phyloP scores from a whole-genome alignment of 179 eudicot genomes.

The Silene vulgaris region DNA sequence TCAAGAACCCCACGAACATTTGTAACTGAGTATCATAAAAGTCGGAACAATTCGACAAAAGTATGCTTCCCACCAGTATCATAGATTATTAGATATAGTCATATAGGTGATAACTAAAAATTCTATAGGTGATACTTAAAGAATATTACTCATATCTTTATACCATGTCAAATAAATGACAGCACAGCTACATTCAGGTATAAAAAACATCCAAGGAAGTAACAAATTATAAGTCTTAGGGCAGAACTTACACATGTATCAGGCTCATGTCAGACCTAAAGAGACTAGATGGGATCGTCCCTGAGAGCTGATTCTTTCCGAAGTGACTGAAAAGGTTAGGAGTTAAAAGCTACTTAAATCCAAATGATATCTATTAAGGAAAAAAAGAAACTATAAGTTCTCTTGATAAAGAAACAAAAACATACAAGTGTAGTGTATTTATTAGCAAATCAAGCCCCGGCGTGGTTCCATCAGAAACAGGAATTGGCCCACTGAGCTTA shows the following conservation, averaged over 20 bases:
- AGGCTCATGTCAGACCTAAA: constrained; percentile 34
- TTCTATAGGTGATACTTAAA: no score
- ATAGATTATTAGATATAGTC: no score
- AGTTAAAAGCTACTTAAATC: constrained; percentile 11
- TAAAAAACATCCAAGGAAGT: no score
- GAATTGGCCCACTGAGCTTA: constrained; percentile 40
- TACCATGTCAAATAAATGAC: background rate
- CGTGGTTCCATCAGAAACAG: constrained; percentile 39
- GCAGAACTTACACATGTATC: constrained; percentile 38
- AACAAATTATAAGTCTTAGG: constrained; percentile 26
- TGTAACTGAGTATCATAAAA: no score
- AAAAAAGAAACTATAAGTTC: background rate
- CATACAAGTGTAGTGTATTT: constrained; percentile 45
- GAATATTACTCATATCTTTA: background rate
- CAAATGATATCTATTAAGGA: background rate
- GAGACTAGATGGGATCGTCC: constrained; percentile 34
- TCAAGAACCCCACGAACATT: no score
- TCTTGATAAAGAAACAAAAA: background rate
- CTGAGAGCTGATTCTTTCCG: constrained; percentile 38
- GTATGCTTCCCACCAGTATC: no score
- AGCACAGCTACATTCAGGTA: background rate
- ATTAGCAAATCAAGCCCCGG: constrained; percentile 43
- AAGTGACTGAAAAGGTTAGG: constrained; percentile 34
- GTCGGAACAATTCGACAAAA: no score
- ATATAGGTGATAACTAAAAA: no score